Evolutionary conservation across 352 stramenopile species (phyloP).

Genomic region (Pythium inflatum): DNA sequence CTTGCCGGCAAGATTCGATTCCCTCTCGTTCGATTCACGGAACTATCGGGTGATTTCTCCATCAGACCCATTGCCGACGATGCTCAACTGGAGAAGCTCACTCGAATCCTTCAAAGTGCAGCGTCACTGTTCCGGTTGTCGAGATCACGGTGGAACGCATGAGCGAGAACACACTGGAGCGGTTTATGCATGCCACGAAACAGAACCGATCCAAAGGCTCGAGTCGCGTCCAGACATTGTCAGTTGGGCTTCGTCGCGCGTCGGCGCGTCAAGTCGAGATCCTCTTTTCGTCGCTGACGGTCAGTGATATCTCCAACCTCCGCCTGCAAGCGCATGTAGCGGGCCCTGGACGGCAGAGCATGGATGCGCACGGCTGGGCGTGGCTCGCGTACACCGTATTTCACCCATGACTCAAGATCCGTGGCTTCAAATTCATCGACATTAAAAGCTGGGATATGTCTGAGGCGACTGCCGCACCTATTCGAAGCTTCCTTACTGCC

Average conservation of each 20-base stretch:
- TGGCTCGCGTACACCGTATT: not conserved
- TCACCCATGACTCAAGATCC: not conserved
- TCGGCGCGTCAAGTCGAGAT: not conserved
- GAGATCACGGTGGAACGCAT: not conserved
- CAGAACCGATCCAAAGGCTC: not conserved
- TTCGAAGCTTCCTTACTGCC: not conserved
- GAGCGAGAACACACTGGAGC: not conserved
- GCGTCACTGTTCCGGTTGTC: not conserved
- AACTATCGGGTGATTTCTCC: not conserved
- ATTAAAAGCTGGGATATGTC: not conserved
- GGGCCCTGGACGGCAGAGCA: not conserved
- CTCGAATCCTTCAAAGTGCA: not conserved
- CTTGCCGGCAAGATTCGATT: no score
- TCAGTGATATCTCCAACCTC: not conserved
- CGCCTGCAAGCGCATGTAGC: not conserved
- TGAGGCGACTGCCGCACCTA: not conserved
- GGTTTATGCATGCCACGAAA: not conserved
- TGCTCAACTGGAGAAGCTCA: not conserved
- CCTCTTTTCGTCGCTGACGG: not conserved
- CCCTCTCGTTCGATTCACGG: not conserved
- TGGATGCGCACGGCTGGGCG: not conserved
- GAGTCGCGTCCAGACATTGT: not conserved
- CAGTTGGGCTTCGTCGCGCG: not conserved
- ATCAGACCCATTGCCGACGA: not conserved
- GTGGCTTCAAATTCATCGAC: not conserved